Base-by-base conservation (phyloP, 352 stramenopile genomes). In the Pythium folliculosum region DNA sequence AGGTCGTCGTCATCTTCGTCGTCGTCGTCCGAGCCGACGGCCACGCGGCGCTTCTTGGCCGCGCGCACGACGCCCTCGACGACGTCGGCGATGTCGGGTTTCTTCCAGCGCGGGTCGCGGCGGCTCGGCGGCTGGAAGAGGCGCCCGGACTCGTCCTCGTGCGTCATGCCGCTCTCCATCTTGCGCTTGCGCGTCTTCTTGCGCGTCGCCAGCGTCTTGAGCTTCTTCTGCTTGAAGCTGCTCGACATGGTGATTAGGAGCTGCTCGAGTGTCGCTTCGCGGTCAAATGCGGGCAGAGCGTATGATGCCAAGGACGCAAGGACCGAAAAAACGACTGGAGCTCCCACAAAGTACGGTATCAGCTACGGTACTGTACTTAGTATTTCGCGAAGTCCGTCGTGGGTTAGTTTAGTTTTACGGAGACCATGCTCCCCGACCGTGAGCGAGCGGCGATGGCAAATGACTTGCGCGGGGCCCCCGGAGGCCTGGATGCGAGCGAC, bases 201-300 rank as follows among this genome's bases (percentile, higher is more conserved):
- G 51, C 84, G 80, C 70, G 84, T 92, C 47, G 75, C 77, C 63
- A 92, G 72, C 66, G 82, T 92, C 76, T 88, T 89, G 69, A 89
- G 63, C 74, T 92, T 92, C 70, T 92, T 92, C 72, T 92, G 84
- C 79, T 90, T 90, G 72, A 82, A 92, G 79, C 80, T 90, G 75
- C 84, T 92, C 65, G 82, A 90, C 84, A 92, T 92, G 17, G n/a
- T 59, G 9, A 16, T 13, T n/a, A 16, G 40, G 2, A 8, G 40
- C 40, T n/a, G 5, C 27, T 35, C 13, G 17, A 21, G 35, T 59
- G 35, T 59, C 49, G 44, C 48, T 43, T 56, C 14, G 51, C 5
- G 51, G 23, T n/a, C n/a, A n/a, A n/a, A n/a, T n/a, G n/a, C n/a
- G n/a, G n/a, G n/a, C n/a, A n/a, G n/a, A n/a, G n/a, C n/a, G n/a